Conservation (phyloP, 106 monocot genomes). For the Amphibolis antarctica region DNA sequence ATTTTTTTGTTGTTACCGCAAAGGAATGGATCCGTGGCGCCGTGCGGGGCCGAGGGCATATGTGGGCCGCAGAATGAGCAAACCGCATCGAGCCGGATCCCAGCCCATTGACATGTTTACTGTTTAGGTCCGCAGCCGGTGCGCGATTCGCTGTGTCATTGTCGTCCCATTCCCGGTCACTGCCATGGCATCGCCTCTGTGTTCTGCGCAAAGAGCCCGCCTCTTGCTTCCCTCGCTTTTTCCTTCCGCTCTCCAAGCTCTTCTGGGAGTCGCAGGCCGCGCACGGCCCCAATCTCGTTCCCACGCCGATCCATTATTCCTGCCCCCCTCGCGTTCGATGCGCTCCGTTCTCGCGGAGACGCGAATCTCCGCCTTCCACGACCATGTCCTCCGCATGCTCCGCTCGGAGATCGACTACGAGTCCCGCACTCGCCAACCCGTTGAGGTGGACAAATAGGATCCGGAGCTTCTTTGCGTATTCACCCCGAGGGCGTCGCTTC, state of each 20-base stretch:
- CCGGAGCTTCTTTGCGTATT: no score
- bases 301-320: not conserved
- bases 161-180: no score
- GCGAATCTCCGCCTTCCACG: conserved; percentile 43
- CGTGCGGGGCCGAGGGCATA: no score
- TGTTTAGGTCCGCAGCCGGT: no score
- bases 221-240: not conserved
- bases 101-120: no score
- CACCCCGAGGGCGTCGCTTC: no score
- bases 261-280: not conserved
- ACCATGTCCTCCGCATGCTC: conserved; percentile 59
- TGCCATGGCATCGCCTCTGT: not conserved
- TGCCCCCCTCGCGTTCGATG: not conserved
- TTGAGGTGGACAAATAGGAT: no score
- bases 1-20: no score
- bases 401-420: conserved; percentile 47
- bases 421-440: conserved; percentile 25
- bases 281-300: not conserved
- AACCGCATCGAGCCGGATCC: no score
- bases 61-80: no score
- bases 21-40: no score
- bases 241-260: not conserved
- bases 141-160: no score
- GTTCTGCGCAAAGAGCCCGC: not conserved
- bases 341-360: conserved; percentile 47